Percentiles rank a stretch among this genome's conserved stretches.
phyloP scores from a whole-genome alignment of 176 grass and related monocot species.

The Paspalum vaginatum region DNA sequence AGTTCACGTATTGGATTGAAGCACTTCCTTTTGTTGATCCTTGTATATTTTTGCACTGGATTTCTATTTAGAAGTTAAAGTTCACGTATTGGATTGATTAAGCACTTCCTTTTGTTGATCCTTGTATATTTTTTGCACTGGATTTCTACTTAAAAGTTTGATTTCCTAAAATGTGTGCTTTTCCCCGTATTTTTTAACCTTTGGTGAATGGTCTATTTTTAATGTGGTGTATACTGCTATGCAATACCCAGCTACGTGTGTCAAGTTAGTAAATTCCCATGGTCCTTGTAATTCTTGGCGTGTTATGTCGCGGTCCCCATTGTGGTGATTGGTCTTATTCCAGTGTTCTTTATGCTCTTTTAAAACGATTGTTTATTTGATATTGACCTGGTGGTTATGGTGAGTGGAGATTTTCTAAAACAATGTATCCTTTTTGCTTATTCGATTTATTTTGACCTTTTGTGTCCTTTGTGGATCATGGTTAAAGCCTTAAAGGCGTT shows the following conservation, averaged over 20 bases:
- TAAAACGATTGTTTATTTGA: constrained; percentile 26
- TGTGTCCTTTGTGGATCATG: neutral
- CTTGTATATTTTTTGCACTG: neutral
- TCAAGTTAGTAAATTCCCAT: neutral
- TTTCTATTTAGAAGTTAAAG: neutral
- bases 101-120: neutral
- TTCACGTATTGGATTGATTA: neutral
- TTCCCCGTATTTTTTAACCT: neutral
- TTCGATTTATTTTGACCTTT: neutral
- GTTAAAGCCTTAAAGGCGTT: neutral
- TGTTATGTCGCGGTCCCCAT: neutral
- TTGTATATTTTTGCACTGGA: neutral
- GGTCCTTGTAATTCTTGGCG: constrained; percentile 9
- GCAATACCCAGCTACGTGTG: neutral
- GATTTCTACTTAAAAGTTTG: neutral
- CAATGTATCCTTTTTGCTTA: neutral
- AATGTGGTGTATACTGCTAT: neutral
- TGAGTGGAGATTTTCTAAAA: constrained; percentile 38
- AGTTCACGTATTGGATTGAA: neutral
- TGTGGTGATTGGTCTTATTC: neutral
- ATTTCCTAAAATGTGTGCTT: neutral
- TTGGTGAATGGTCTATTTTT: neutral
- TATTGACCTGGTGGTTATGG: neutral
- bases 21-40: neutral
- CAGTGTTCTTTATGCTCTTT: neutral